These are phyloP conservation scores for Onygenales sp. DNA, from an alignment of 2,329 filamentous ascomycete genomes.

Conservation along the genomic window DNA sequence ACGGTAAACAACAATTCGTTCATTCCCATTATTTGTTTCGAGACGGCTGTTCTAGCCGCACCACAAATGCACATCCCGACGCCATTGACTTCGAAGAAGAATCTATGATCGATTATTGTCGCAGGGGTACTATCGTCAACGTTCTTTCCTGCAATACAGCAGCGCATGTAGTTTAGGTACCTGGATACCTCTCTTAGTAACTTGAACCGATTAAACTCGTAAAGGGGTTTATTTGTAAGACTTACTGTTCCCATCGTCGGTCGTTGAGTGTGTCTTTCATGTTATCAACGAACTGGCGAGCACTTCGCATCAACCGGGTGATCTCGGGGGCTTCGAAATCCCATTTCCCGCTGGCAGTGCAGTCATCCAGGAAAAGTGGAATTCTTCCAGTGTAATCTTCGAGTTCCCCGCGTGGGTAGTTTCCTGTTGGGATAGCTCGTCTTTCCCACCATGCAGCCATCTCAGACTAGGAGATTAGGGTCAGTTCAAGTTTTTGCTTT, in stretches of 20 bases:
- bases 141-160: not conserved
- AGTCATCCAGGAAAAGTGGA: not conserved
- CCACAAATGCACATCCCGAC: not conserved
- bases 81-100: not conserved
- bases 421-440: not conserved
- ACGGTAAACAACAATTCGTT: not conserved
- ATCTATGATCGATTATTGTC: not conserved
- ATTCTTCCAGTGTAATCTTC: not conserved
- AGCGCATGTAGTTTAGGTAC: not conserved
- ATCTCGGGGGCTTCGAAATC: not conserved
- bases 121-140: not conserved
- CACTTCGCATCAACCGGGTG: not conserved
- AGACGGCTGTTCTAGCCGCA: not conserved
- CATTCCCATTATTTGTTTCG: not conserved
- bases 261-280: not conserved
- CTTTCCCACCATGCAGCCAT: slow-evolving; percentile 1
- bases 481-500: not conserved
- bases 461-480: not conserved
- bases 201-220: not conserved
- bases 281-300: not conserved
- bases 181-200: not conserved
- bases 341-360: not conserved
- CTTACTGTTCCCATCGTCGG: not conserved
- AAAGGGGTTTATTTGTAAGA: not conserved
- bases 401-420: not conserved